These are phyloP conservation scores for Phaeomoniella chlamydospora DNA, from an alignment of 2,329 filamentous ascomycete species.

Conservation along the genomic window DNA sequence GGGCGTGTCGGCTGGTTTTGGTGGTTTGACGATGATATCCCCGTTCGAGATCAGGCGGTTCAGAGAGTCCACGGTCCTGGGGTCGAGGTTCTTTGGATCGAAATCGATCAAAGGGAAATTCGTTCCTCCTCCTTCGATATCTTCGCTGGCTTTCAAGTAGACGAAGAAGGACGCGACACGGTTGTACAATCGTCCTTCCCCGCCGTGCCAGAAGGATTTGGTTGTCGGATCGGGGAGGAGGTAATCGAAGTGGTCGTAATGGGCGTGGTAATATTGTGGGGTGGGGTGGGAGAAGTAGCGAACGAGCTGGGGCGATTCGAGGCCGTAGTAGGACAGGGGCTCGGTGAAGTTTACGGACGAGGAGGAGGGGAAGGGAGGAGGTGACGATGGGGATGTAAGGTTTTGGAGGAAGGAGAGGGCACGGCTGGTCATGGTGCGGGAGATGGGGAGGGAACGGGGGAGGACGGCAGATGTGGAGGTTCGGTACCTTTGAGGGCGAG, in stretches of 20 bases:
- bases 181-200: conserved; percentile 13
- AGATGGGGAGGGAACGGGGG: neutral
- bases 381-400: neutral
- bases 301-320: conserved; percentile 4
- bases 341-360: no score
- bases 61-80: neutral
- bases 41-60: neutral
- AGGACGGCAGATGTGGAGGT: neutral
- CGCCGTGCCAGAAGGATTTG: neutral
- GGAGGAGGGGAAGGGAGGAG: neutral
- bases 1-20: conserved; percentile 32
- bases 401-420: neutral
- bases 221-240: neutral
- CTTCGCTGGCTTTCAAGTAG: conserved; percentile 29
- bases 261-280: conserved; percentile 4
- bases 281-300: conserved; percentile 1
- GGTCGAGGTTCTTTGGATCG: neutral
- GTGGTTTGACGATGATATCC: conserved; percentile 7
- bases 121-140: conserved; percentile 44
- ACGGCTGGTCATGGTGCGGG: neutral
- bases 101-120: conserved; percentile 38
- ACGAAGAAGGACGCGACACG: conserved; percentile 48
- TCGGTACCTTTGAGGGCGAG: neutral
- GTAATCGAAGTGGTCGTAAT: conserved; percentile 3
- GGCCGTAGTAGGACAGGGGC: neutral